A percentile compares a stretch with the other conserved stretches of the same genome.
These are phyloP conservation scores for Beauveria australis DNA, from an alignment of 2,329 filamentous ascomycete species.

Conservation along the genomic window DNA sequence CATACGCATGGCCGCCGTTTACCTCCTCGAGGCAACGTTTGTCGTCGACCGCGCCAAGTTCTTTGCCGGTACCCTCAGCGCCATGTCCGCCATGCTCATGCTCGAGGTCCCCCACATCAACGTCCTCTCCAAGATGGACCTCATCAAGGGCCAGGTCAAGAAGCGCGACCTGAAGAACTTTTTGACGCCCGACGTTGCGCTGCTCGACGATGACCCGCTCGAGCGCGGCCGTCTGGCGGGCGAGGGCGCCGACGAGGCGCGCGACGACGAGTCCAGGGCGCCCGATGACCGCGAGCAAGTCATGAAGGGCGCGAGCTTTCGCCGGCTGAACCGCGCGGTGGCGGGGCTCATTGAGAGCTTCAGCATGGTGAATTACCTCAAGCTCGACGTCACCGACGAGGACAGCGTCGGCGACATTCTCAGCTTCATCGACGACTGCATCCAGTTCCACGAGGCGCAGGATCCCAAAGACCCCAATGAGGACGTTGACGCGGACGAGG, in stretches of 20 bases:
- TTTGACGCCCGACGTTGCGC: constrained; percentile 71
- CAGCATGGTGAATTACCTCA: constrained; percentile 93
- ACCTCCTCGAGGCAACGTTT: constrained; percentile 92
- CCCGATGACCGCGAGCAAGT: constrained; percentile 59
- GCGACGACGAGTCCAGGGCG: constrained; percentile 47
- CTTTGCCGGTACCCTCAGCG: constrained; percentile 89
- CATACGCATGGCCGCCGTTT: constrained; percentile 85
- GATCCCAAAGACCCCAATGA: constrained; percentile 78
- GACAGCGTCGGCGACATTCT: constrained; percentile 79
- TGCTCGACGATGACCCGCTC: constrained; percentile 72
- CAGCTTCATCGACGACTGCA: constrained; percentile 90
- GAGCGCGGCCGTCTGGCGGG: constrained; percentile 34
- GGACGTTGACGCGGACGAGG: constrained; percentile 36
- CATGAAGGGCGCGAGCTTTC: constrained; percentile 76
- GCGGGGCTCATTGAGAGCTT: constrained; percentile 92
- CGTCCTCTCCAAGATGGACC: constrained; percentile 94
- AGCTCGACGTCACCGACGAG: constrained; percentile 82
- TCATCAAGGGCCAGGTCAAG: constrained; percentile 81
- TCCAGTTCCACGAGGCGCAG: constrained; percentile 88
- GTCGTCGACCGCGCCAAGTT: constrained; percentile 95
- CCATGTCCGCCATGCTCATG: constrained; percentile 99
- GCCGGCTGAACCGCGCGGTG: constrained; percentile 77
- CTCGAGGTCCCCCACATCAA: constrained; percentile 95
- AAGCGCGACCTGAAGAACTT: constrained; percentile 87
- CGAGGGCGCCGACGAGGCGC: constrained; percentile 29